phyloP scores from a whole-genome alignment of 1,284 basidiomycete genomes.

The Sutorius eximius region DNA sequence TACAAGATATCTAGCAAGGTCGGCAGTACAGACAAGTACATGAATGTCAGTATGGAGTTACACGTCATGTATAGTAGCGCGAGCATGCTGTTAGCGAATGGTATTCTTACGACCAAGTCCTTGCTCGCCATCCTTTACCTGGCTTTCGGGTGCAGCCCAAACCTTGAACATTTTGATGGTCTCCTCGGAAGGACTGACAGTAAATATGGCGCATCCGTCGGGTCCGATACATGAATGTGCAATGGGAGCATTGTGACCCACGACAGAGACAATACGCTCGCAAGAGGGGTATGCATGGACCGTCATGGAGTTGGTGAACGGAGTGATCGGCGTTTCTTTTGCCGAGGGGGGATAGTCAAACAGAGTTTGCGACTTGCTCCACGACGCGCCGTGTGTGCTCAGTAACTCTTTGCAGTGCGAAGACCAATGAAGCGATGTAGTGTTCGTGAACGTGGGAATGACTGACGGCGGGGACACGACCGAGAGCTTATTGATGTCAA shows the following conservation, averaged over 20 bases:
- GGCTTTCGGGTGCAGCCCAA: slow-evolving; percentile 27
- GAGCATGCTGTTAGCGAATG: slow-evolving; percentile 26
- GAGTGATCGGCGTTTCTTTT: slow-evolving; percentile 25
- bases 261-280: slow-evolving; percentile 35
- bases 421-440: slow-evolving; percentile 84
- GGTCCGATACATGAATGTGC: slow-evolving; percentile 37
- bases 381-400: slow-evolving; percentile 75
- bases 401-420: slow-evolving; percentile 85
- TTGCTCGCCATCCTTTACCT: slow-evolving; percentile 19
- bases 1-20: slow-evolving; percentile 8
- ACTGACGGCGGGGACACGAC: slow-evolving; percentile 31
- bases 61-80: neutral
- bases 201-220: slow-evolving; percentile 42
- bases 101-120: slow-evolving; percentile 27
- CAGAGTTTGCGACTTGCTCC: slow-evolving; percentile 26
- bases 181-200: slow-evolving; percentile 41
- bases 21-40: slow-evolving; percentile 8
- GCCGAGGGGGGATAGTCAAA: slow-evolving; percentile 16
- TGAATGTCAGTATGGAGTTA: neutral
- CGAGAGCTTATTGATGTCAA: slow-evolving; percentile 56
- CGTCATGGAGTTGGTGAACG: slow-evolving; percentile 46
- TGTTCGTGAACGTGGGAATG: slow-evolving; percentile 56
- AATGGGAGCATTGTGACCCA: slow-evolving; percentile 32
- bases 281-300: slow-evolving; percentile 58
- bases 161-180: slow-evolving; percentile 40